Base-by-base conservation (phyloP, 768 basidiomycete species). In the Naganishia kalamii region DNA sequence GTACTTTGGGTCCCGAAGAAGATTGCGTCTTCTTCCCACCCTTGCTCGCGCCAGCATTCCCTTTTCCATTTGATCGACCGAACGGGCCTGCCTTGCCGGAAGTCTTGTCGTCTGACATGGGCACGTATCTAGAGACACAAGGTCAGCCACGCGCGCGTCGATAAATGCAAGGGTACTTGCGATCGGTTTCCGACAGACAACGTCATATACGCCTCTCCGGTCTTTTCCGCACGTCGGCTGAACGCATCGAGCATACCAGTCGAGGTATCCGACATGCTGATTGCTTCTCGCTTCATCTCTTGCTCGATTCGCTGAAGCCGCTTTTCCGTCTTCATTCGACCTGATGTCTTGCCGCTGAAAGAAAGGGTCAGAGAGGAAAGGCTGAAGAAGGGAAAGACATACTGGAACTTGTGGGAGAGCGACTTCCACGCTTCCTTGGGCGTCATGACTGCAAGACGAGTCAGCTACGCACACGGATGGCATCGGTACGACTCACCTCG, bases 401-500 rank as follows among this genome's bases (percentile, higher is more conserved):
- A 77, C 76, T 99, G 96, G 85, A 99, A 98, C 75, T 90, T 89
- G 77, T 99, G 96, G 47, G 90, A 92, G 46, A 99, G 81, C 19
- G 92, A 90, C 80, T 97, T 97, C 93, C 94, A 98, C 5, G 94
- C 93, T 80, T 99, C 96, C 82, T 97, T 97, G 21, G 87, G 87
- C 25, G 89, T 90, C 76, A 78, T 78, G 21, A 69, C 73, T 75
- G 62, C 7, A 5, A 62, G 25, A 0, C 19, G 29, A 59, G 10
- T 46, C 13, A 44, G 40, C 19, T 4, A 19, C 29, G 35, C 5
- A n/a, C 15, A 21, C 44, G 25, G 3, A n/a, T 5, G 23, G 6
- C 10, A 5, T 27, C 12, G 11, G 44, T 37, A 19, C 23, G 23
- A 44, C 75, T 69, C 46, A 67, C 83, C 75, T 41, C 96, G 84